Evolutionary conservation across 306 rosid species (phyloP).

Genomic region (Dicorynia guianensis): DNA sequence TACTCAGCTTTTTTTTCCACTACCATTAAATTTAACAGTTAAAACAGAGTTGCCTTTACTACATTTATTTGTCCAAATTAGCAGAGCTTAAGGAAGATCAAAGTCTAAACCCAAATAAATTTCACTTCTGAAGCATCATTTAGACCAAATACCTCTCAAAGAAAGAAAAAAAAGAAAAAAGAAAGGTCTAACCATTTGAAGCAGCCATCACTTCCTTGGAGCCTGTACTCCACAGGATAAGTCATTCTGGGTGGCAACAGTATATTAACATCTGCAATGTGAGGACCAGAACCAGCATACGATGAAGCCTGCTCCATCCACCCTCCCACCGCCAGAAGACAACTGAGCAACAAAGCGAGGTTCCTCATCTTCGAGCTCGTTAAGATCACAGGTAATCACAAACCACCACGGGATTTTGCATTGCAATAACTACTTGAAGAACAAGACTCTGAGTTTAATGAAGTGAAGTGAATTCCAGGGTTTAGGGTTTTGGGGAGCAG

Average conservation of each 20-base stretch:
- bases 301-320: slow-evolving; percentile 44
- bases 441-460: not conserved
- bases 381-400: slow-evolving; percentile 1
- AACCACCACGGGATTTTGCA: not conserved
- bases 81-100: not conserved
- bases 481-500: slow-evolving; percentile 35
- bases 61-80: not conserved
- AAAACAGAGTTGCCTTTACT: not conserved
- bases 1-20: slow-evolving; percentile 17
- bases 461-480: not conserved
- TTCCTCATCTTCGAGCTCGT: slow-evolving; percentile 41
- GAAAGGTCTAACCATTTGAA: slow-evolving; percentile 70
- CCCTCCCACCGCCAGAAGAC: slow-evolving; percentile 37
- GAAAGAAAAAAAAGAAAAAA: not conserved
- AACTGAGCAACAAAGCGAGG: slow-evolving; percentile 30
- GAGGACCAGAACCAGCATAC: slow-evolving; percentile 73
- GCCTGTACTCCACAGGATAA: slow-evolving; percentile 79
- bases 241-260: slow-evolving; percentile 89
- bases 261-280: slow-evolving; percentile 85
- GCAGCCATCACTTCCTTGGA: slow-evolving; percentile 95
- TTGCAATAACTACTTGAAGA: not conserved
- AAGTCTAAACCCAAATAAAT: not conserved
- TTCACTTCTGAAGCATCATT: not conserved
- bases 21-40: not conserved
- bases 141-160: not conserved